These are phyloP conservation scores for Cyclostephanos tholiformis DNA, from an alignment of 108 stramenopile species.

Conservation along the genomic window DNA sequence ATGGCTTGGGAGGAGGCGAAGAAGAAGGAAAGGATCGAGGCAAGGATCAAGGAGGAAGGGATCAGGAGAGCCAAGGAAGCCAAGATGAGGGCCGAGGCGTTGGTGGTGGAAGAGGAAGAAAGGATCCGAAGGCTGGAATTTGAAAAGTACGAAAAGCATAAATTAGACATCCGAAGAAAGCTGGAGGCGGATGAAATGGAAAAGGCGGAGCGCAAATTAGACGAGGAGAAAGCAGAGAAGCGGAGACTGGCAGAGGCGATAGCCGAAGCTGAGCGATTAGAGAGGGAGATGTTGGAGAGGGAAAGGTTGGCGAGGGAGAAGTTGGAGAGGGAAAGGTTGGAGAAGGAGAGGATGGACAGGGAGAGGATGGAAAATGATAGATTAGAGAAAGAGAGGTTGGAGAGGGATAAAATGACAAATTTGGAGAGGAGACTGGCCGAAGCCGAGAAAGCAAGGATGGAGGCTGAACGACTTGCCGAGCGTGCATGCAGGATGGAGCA, in stretches of 20 bases:
- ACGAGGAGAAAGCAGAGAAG: neutral
- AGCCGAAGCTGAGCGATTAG: slow-evolving; percentile 13
- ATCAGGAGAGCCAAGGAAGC: neutral
- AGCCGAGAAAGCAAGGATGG: slow-evolving; percentile 1
- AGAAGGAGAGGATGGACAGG: slow-evolving; percentile 7
- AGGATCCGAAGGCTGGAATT: neutral
- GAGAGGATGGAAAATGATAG: neutral
- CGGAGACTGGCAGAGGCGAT: slow-evolving; percentile 13
- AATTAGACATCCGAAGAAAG: slow-evolving; percentile 2
- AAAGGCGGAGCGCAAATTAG: neutral
- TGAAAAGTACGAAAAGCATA: slow-evolving; percentile 1
- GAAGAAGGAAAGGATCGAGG: slow-evolving; percentile 18
- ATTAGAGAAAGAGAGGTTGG: slow-evolving; percentile 4
- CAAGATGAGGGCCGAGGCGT: neutral
- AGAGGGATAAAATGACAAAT: neutral
- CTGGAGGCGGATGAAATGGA: neutral
- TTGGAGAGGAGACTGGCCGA: slow-evolving; percentile 7
- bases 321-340: no score
- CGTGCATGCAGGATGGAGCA: slow-evolving; percentile 1
- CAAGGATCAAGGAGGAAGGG: slow-evolving; percentile 6
- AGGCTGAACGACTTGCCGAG: slow-evolving; percentile 8
- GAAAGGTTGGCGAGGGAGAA: no score
- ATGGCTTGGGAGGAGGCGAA: slow-evolving; percentile 21
- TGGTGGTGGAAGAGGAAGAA: slow-evolving; percentile 4
- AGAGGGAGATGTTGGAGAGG: no score